phyloP scores from a whole-genome alignment of 305 asterid genomes.

The Fraxinus paxiana region DNA sequence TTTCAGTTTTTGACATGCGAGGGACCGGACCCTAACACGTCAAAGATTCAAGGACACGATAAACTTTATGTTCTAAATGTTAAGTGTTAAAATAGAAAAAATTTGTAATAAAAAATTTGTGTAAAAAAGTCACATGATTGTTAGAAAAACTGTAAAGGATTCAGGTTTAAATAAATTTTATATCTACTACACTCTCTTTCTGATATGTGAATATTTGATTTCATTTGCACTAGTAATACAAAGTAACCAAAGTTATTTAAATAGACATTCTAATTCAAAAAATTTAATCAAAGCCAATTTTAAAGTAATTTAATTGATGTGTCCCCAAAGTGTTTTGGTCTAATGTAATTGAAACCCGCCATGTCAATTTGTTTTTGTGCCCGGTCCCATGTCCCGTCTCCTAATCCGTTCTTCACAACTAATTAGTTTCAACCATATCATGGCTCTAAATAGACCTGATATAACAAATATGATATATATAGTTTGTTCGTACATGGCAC shows the following conservation, averaged over 20 bases:
- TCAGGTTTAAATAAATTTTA: not conserved
- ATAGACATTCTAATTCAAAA: not conserved
- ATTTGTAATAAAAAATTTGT: not conserved
- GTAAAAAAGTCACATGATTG: not conserved
- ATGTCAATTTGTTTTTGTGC: not conserved
- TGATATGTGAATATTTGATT: not conserved
- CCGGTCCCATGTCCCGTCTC: not conserved
- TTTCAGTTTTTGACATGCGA: not conserved
- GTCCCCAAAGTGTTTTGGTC: not conserved
- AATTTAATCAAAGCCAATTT: not conserved
- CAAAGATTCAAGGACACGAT: not conserved
- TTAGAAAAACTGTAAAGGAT: not conserved
- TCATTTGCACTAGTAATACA: not conserved
- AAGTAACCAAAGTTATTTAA: not conserved
- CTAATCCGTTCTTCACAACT: not conserved
- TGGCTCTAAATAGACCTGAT: not conserved
- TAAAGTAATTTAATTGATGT: not conserved
- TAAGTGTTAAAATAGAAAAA: not conserved
- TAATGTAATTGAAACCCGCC: not conserved
- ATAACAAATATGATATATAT: not conserved
- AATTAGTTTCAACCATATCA: not conserved
- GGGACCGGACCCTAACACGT: not conserved
- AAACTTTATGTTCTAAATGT: not conserved
- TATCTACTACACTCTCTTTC: not conserved
- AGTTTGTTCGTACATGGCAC: constrained; percentile 10